These are phyloP conservation scores for Dryas octopetala DNA, from an alignment of 306 rosid species.

Conservation along the genomic window DNA sequence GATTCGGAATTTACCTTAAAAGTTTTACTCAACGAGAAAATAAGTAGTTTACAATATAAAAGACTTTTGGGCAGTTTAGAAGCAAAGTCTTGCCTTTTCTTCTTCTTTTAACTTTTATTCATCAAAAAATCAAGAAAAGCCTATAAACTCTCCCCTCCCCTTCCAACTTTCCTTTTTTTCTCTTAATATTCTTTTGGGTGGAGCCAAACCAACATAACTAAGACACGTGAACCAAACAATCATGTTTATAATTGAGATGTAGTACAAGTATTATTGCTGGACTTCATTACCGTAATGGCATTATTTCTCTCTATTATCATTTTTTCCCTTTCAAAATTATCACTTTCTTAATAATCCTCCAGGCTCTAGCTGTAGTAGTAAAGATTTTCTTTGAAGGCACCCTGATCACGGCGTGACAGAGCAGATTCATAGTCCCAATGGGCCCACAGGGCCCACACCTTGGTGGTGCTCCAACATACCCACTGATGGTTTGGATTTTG, in stretches of 20 bases:
- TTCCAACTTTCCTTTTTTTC: neutral
- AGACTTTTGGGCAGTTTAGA: neutral
- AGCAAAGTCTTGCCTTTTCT: slow-evolving; percentile 1
- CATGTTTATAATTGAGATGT: slow-evolving; percentile 35
- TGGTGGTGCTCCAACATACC: neutral
- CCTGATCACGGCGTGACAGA: slow-evolving; percentile 23
- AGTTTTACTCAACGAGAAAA: too few species aligned
- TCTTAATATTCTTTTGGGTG: slow-evolving; percentile 26
- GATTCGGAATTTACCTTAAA: too few species aligned
- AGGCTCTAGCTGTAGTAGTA: neutral
- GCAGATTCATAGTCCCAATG: neutral
- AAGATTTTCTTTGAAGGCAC: slow-evolving; percentile 18
- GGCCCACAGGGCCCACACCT: neutral
- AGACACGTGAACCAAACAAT: slow-evolving; percentile 17
- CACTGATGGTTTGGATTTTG: neutral
- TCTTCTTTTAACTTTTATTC: neutral
- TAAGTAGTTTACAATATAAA: too few species aligned
- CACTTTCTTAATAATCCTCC: neutral
- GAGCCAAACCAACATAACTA: neutral
- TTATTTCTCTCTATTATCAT: neutral
- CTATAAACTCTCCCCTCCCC: neutral
- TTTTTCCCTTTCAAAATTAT: neutral
- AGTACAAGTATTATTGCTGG: slow-evolving; percentile 10
- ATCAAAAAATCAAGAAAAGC: neutral
- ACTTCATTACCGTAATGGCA: neutral